Percentiles rank a stretch among this genome's conserved stretches.
These are phyloP conservation scores for Neonectria hederae DNA, from an alignment of 2,329 filamentous ascomycete genomes.

Conservation along the genomic window DNA sequence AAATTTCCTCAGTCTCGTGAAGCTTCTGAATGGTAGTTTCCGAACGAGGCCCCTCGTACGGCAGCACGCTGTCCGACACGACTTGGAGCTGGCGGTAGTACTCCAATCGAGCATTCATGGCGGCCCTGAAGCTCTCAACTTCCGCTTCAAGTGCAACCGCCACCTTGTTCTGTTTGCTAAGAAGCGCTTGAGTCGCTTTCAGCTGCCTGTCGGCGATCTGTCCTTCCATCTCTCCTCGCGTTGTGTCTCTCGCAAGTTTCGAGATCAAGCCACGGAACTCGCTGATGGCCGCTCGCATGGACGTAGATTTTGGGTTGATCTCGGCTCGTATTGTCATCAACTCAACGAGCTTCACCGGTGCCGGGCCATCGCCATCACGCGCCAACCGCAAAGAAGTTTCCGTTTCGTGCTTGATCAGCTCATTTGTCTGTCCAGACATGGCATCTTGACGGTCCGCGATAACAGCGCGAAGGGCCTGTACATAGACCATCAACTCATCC, in stretches of 20 bases:
- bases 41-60: constrained; percentile 72
- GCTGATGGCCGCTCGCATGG: constrained; percentile 75
- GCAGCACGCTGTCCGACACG: constrained; percentile 87
- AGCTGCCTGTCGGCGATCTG: constrained; percentile 72
- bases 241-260: constrained; percentile 53
- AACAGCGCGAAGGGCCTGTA: constrained; percentile 78
- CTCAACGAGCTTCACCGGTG: constrained; percentile 69
- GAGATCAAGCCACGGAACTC: constrained; percentile 75
- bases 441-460: constrained; percentile 82
- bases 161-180: constrained; percentile 62
- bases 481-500: constrained; percentile 88
- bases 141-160: constrained; percentile 69
- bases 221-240: constrained; percentile 72
- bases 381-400: constrained; percentile 69
- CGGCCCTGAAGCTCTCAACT: constrained; percentile 76
- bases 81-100: constrained; percentile 91
- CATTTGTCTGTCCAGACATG: constrained; percentile 80
- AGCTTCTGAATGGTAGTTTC: constrained; percentile 55
- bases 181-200: constrained; percentile 64
- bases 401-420: constrained; percentile 78
- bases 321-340: constrained; percentile 59
- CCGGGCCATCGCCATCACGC: constrained; percentile 71
- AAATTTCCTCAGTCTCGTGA: constrained; percentile 47
- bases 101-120: constrained; percentile 87
- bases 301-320: constrained; percentile 65